Evolutionary conservation across 2,329 filamentous ascomycete species (phyloP).

Genomic region (Epichloe brachyelytri): DNA sequence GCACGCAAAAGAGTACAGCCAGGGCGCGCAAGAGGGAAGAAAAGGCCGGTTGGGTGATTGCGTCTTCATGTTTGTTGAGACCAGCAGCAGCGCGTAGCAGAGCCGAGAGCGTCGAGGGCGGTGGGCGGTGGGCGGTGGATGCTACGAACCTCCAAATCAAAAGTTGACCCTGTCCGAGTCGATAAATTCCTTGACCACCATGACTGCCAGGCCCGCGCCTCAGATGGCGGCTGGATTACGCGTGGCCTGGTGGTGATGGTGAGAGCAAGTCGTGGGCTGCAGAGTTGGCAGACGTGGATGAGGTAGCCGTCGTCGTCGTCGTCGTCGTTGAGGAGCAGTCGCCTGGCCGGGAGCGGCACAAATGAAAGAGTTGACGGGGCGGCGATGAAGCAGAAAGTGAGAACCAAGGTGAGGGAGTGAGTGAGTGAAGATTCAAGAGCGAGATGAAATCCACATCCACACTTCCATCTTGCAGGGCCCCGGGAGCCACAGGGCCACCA

Average conservation of each 20-base stretch:
- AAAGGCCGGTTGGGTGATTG: conserved; percentile 1
- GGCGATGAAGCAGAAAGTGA: conserved; percentile 5
- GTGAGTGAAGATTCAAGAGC: conserved; percentile 15
- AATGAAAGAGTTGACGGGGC: background rate
- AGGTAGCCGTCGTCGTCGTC: conserved; percentile 3
- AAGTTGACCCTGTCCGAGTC: conserved; percentile 58
- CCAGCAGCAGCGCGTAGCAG: background rate
- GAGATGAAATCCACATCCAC: conserved; percentile 13
- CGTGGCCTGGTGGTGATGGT: conserved; percentile 6
- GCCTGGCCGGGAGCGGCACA: background rate
- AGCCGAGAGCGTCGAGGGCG: conserved; percentile 1
- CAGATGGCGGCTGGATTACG: conserved; percentile 20
- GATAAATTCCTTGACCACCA: conserved; percentile 46
- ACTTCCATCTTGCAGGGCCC: conserved; percentile 3
- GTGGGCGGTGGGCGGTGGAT: conserved; percentile 7
- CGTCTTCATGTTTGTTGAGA: background rate
- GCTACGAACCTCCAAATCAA: conserved; percentile 55
- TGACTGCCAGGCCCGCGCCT: conserved; percentile 23
- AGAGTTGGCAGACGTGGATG: background rate
- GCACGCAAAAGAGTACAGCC: conserved; percentile 4
- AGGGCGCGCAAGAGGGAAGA: conserved; percentile 5
- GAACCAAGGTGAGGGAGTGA: conserved; percentile 9
- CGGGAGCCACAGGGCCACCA: background rate
- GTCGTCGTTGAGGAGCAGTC: conserved; percentile 2
- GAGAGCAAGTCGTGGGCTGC: background rate